Evolutionary conservation across 306 rosid species (phyloP), one percentile per base, ranked within the genome.

Genomic region (Prosopis cineraria): DNA sequence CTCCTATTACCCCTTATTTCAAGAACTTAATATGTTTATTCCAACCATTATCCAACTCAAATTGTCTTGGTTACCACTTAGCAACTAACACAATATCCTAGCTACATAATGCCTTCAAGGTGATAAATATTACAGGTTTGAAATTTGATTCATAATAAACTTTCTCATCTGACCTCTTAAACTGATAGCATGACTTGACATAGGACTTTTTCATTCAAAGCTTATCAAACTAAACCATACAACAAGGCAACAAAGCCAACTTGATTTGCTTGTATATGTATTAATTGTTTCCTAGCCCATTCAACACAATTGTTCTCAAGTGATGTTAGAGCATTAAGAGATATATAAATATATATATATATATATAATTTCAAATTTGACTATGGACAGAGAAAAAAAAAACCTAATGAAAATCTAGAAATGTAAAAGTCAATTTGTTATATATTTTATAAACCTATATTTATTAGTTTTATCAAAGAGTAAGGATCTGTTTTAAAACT

Each of bases 251-350:
- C 4, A 56, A 4, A 10, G 63, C 33, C 64, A 58, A 58, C 64
- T 53, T 53, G 30, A 58, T 24, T 30, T 25, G 64, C 20, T 47
- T 47, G 16, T 14, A 3, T 47, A 47, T 1, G 4, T 47, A 14
- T 47, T 58, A 16, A 45, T 60, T 60, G 65, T 60, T 59, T 59
- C 71, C 47, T 48, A 33, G 37, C 6, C 20, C 70, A 59, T 58
- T 24, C 4, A 25, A 78, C 56, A 47, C 36, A 68, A 22, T 22
- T 24, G 63, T 39, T 37, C 24, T 3, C 58, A 48, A 47, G 47
- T 39, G 34, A 33, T 68, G 80, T 77, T 53, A 4, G 55, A 66
- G 31, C 30, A 36, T 48, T 27, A 67, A 67, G 74, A n/a, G n/a
- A n/a, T n/a, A n/a, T n/a, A n/a, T n/a, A n/a, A n/a, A n/a, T n/a